Evolutionary conservation across 257 asterid species (phyloP).

Genomic region (Fraxinus americana): DNA sequence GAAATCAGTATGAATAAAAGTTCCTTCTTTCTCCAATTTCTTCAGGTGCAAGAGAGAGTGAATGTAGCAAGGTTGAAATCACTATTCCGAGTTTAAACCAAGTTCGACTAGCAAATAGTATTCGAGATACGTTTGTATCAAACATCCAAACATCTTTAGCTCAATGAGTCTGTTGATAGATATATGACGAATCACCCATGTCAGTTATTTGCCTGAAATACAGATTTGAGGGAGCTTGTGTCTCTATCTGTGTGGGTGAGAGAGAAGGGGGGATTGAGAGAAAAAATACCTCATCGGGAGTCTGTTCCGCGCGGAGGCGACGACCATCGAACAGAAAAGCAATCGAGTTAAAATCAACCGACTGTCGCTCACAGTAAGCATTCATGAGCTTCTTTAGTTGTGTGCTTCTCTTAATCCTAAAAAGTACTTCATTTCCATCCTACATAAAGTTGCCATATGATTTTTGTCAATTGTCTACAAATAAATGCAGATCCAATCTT

Average conservation of each 20-base stretch:
- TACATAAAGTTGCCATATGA: not conserved
- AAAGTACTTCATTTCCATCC: constrained; percentile 36
- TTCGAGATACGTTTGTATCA: too few relatives aligned
- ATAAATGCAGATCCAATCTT: not conserved
- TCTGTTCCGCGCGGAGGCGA: constrained; percentile 25
- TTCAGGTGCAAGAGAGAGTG: too few relatives aligned
- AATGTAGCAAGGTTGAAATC: too few relatives aligned
- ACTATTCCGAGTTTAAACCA: too few relatives aligned
- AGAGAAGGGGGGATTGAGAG: too few relatives aligned
- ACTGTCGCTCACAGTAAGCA: constrained; percentile 48
- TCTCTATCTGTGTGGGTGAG: not conserved
- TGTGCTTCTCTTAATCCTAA: constrained; percentile 51
- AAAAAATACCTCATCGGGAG: constrained; percentile 28
- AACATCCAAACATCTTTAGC: too few relatives aligned
- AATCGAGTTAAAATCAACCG: constrained; percentile 36
- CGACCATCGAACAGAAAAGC: constrained; percentile 45
- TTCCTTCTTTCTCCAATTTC: too few relatives aligned
- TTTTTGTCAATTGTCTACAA: not conserved
- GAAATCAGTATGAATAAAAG: too few relatives aligned
- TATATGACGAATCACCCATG: not conserved
- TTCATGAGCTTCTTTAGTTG: constrained; percentile 47
- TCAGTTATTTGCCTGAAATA: not conserved
- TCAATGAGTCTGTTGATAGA: not conserved
- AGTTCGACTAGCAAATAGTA: too few relatives aligned
- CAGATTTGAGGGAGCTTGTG: not conserved